These are phyloP conservation scores for slime mould (Dictyostelium discoideum) DNA, from an alignment of 78 protist species.

Conservation along the genomic window DNA sequence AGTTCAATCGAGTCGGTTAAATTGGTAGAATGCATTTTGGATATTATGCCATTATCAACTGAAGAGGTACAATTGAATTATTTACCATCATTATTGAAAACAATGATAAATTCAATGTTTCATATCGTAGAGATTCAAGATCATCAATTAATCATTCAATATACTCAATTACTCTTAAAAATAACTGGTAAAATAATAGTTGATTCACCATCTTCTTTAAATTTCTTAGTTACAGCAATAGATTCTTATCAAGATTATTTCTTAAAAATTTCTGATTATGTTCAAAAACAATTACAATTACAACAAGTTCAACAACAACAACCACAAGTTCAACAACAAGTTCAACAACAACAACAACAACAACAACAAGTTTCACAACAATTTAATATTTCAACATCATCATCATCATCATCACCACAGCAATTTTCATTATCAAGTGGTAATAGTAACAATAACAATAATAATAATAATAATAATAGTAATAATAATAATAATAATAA, in stretches of 20 bases:
- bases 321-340: background rate
- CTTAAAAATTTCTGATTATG: background rate
- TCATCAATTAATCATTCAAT: constrained; percentile 29
- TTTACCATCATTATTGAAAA: constrained; percentile 33
- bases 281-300: background rate
- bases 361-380: background rate
- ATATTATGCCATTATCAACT: constrained; percentile 44
- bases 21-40: constrained; percentile 39
- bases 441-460: background rate
- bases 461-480: background rate
- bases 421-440: background rate
- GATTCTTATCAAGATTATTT: constrained; percentile 62
- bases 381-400: constrained; percentile 1
- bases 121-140: background rate
- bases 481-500: background rate
- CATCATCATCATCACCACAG: background rate
- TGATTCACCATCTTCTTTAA: background rate
- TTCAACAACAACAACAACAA: background rate
- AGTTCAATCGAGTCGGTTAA: background rate
- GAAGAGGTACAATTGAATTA: constrained; percentile 63
- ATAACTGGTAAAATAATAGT: constrained; percentile 65
- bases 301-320: background rate
- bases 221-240: background rate
- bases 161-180: constrained; percentile 34
- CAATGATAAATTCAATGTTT: constrained; percentile 20